Percentiles rank a stretch among this genome's conserved stretches.
phyloP scores from a whole-genome alignment of 108 stramenopile genomes.

The Bacterosira constricta region DNA sequence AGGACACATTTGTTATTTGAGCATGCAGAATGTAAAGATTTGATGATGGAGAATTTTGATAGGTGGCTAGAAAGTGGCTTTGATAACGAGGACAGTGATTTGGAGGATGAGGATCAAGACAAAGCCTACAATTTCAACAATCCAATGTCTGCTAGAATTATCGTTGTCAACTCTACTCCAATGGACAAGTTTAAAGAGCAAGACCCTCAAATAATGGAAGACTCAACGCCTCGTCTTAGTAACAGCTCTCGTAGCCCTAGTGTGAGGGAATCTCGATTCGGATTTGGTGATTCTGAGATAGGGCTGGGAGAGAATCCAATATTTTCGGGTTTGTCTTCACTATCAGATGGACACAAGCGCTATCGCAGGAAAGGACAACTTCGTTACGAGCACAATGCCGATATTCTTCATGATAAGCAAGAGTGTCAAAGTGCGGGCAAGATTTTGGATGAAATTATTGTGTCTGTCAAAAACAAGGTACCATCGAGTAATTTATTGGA shows the following conservation, averaged over 20 bases:
- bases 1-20: not conserved
- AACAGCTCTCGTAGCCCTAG: not conserved
- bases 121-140: too few relatives aligned
- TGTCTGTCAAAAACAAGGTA: not conserved
- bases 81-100: not conserved
- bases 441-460: too few relatives aligned
- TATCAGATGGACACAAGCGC: not conserved
- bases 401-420: not conserved
- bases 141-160: too few relatives aligned
- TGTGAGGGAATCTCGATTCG: not conserved
- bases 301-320: not conserved
- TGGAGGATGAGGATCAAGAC: not conserved
- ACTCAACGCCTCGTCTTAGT: not conserved
- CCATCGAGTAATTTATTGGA: too few relatives aligned
- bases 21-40: not conserved
- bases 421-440: too few relatives aligned
- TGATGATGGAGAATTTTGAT: slow-evolving; percentile 7
- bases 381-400: not conserved
- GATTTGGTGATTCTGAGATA: not conserved
- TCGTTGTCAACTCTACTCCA: not conserved
- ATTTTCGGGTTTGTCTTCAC: not conserved
- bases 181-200: too few relatives aligned
- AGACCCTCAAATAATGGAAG: not conserved
- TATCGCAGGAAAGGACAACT: not conserved
- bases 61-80: not conserved